Percentiles rank a stretch among this genome's conserved stretches.
Conservation (phyloP, 352 stramenopile genomes). For the Stramenopiles sp. region DNA sequence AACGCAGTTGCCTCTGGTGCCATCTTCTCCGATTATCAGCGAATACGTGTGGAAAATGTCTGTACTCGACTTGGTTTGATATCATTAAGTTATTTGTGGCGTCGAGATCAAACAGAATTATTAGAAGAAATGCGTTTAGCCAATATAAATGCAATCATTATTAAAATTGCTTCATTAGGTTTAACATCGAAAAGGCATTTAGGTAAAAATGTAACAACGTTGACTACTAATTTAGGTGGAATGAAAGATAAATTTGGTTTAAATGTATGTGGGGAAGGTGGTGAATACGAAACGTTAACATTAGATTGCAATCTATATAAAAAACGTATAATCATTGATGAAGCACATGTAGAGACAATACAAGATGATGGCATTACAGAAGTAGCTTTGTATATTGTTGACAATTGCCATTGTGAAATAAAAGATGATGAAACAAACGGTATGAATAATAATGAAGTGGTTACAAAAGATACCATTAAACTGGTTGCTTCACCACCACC, state of each 20-base stretch:
- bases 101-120: conserved; percentile 60
- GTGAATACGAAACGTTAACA: conserved; percentile 97
- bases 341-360: neutral
- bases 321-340: conserved; percentile 65
- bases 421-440: too few relatives aligned
- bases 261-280: conserved; percentile 93
- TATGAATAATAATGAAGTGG: too few relatives aligned
- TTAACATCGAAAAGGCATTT: neutral
- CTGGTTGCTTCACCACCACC: too few relatives aligned
- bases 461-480: too few relatives aligned
- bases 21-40: conserved; percentile 98
- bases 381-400: too few relatives aligned
- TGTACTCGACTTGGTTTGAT: conserved; percentile 75
- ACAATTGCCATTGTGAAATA: too few relatives aligned
- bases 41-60: conserved; percentile 88
- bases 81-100: conserved; percentile 87
- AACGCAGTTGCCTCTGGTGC: conserved; percentile 80
- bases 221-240: conserved; percentile 23
- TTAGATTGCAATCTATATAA: conserved; percentile 88
- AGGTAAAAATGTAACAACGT: neutral
- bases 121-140: conserved; percentile 81
- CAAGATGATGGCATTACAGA: conserved; percentile 4
- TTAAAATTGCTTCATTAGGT: conserved; percentile 82
- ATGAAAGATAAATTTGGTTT: conserved; percentile 88
- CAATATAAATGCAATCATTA: conserved; percentile 78